Evolutionary conservation across 2,329 filamentous ascomycete genomes (phyloP), one percentile per base, ranked within the genome.

Genomic region (Cyphellophora europaea): DNA sequence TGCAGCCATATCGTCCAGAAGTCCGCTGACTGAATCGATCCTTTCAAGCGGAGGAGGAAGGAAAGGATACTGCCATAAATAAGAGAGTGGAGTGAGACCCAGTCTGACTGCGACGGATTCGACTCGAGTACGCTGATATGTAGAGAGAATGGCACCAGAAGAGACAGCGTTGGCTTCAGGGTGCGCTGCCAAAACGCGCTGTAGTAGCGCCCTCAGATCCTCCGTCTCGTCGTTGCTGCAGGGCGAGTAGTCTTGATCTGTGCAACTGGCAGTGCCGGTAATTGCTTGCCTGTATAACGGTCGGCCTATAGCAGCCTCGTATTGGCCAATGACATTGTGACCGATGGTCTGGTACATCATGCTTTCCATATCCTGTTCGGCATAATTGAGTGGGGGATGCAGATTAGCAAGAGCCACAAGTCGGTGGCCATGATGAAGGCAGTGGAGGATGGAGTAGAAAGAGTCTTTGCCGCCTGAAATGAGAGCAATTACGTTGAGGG

Each of bases 321-420:
- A 96, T 11, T 94, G 71, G 2, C 88, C 86, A 38, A 96, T 80
- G 12, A 95, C 67, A 38, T 77, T 72, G 59, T 96, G 86, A 10
- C 91, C 91, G 41, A 95, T 84, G 3, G 91, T 98, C 66, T 98
- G 91, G 67, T 96, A 98, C 91, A 98, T 98, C 77, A 91, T 96
- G 64, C 88, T 95, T 60, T 98, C 86, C 49, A 93, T 71, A 57
- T 96, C 84, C 30, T 49, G 37, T 6, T 37, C 27, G 3, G 32
- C 29, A 23, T 13, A 12, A 28, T 19, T 44, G 36, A 8, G 43
- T 23, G 27, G 63, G 33, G 86, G 89, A 54, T 88, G 73, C 36
- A 98, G 67, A 59, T 98, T 98, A 32, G 85, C 91, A 31, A 98
- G 67, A 5, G 91, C 91, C 33, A 95, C 74, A 30, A 98, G 67